A percentile compares a stretch with the other conserved stretches of the same genome.
Evolutionary conservation across 345 rosid genomes (phyloP).

Genomic region (Salix viminalis): DNA sequence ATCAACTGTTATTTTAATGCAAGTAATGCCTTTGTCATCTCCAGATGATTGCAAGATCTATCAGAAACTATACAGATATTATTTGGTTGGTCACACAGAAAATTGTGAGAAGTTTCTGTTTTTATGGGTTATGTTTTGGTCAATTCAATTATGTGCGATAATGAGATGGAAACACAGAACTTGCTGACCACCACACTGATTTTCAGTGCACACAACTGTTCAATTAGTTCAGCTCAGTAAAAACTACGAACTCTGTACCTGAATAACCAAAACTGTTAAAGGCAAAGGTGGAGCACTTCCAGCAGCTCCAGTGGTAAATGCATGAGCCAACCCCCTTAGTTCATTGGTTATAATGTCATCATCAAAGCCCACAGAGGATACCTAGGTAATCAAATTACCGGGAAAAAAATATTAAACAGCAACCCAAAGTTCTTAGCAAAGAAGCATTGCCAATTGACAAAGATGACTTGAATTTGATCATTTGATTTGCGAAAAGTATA

Average conservation of each 20-base stretch:
- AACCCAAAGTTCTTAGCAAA: neutral
- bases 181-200: neutral
- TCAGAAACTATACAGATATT: neutral
- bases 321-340: constrained; percentile 59
- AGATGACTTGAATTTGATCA: neutral
- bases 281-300: constrained; percentile 66
- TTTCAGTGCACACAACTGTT: neutral
- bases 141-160: neutral
- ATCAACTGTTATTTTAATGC: neutral
- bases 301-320: constrained; percentile 62
- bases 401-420: neutral
- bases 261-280: constrained; percentile 77
- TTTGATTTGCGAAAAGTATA: neutral
- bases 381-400: constrained; percentile 35
- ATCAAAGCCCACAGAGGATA: constrained; percentile 46
- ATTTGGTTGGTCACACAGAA: too few relatives aligned
- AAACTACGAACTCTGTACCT: constrained; percentile 39
- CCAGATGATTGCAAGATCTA: neutral
- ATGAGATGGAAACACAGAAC: too few relatives aligned
- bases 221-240: neutral
- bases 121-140: neutral
- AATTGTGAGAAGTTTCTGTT: neutral
- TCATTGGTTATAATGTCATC: constrained; percentile 49
- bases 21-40: neutral
- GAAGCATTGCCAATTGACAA: neutral